Base-by-base conservation (phyloP, 2,329 filamentous ascomycete genomes). In the Nannizziopsis arthrosporioides region DNA sequence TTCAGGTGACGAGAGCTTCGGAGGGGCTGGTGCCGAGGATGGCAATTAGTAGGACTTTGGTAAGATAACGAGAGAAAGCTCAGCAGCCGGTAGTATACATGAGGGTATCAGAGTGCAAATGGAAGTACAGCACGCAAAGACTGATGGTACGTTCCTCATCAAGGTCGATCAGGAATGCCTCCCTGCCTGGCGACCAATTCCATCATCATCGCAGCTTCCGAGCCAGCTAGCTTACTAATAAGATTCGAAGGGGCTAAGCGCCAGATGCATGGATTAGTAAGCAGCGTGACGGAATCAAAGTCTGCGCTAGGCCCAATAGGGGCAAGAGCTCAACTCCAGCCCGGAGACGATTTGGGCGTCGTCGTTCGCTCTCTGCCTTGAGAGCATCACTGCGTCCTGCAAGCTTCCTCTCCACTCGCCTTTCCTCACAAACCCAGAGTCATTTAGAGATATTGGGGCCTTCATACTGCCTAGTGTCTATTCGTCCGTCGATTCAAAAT, bases 401-500 rank as follows among this genome's bases (percentile, higher is more conserved):
- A 27, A 27, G 22, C 7, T 7, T 27, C 22, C 22, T 27, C 22
- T 27, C 22, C 22, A 3, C 22, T 27, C 22, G 22, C 22, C 4
- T 27, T 27, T 7, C 7, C 7, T 7, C 22, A 27, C 22, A 4
- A 27, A 4, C 3, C 22, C 4, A 27, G 7, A 27, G 22, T 3
- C 22, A 27, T 27, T 27, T 7, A 27, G 22, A 15, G 19, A 40
- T 11, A 5, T 12, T 12, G n/a, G n/a, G 8, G 5, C 7, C n/a
- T 19, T 31, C 10, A 17, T 7, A 17, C 12, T 22, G 8, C 5
- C 18, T 36, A 3, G 11, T 10, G 14, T 17, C 41, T 19, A 12
- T n/a, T 11, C 8, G 19, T 15, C 27, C 32, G 14, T 22, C 47
- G 41, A 15, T 30, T 19, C 77, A 81, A 63, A 63, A 96, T 98